Percentiles rank a stretch among this genome's conserved stretches.
Evolutionary conservation across 306 rosid genomes (phyloP).

Genomic region (Neltuma alba): DNA sequence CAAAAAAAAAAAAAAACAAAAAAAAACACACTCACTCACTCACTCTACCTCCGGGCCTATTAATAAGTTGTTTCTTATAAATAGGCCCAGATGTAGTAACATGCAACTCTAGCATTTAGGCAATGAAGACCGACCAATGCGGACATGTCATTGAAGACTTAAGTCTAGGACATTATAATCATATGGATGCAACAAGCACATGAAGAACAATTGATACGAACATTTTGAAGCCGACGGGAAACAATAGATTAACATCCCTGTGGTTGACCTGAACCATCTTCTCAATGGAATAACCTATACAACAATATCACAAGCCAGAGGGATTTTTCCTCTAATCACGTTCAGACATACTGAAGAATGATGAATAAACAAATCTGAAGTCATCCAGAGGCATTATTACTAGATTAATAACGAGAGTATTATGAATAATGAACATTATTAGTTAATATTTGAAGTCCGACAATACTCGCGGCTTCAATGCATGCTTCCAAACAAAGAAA

Average conservation of each 20-base stretch:
- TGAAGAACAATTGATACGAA: neutral
- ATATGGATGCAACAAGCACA: neutral
- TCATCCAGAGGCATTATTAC: neutral
- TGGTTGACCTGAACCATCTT: neutral
- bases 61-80: neutral
- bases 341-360: neutral
- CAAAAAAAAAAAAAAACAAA: too few species aligned
- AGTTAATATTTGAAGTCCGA: neutral
- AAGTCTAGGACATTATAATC: constrained; percentile 1
- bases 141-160: constrained; percentile 10
- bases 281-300: neutral
- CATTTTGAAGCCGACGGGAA: neutral
- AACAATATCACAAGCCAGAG: neutral
- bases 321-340: neutral
- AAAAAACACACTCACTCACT: too few species aligned
- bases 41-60: neutral
- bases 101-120: neutral
- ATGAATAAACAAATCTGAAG: neutral
- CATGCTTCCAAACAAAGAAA: constrained; percentile 23
- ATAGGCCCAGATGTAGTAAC: neutral
- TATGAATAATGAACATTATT: neutral
- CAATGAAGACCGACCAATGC: neutral
- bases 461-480: neutral
- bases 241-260: neutral
- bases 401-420: neutral